These are phyloP conservation scores for Amanita polypyramis DNA, from an alignment of 768 basidiomycete genomes.

Conservation along the genomic window DNA sequence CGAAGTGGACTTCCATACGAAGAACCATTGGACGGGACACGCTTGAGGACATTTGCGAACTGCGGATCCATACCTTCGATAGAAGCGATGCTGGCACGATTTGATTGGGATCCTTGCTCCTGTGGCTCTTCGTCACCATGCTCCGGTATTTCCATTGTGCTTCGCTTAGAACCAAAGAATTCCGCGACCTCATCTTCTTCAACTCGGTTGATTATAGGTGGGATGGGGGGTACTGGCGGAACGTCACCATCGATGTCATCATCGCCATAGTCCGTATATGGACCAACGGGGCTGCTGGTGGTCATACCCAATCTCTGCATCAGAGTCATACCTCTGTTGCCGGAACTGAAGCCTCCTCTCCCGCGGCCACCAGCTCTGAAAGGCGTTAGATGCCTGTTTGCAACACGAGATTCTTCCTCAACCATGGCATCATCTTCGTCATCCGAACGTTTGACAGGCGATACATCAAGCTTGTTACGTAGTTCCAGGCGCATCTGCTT, in stretches of 20 bases:
- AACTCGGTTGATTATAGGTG: constrained; percentile 24
- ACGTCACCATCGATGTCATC: constrained; percentile 29
- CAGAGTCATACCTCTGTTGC: constrained; percentile 42
- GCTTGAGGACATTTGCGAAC: constrained; percentile 71
- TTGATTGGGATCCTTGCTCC: constrained; percentile 29
- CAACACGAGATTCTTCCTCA: constrained; percentile 35
- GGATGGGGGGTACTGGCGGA: constrained; percentile 31
- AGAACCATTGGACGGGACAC: constrained; percentile 36
- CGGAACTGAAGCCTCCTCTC: constrained; percentile 22
- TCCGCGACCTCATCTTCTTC: constrained; percentile 26
- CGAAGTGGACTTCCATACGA: constrained; percentile 51
- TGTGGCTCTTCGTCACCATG: constrained; percentile 16
- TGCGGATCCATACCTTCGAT: constrained; percentile 77
- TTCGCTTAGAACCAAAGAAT: constrained; percentile 21
- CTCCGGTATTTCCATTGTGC: constrained; percentile 13
- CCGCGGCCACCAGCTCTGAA: constrained; percentile 50
- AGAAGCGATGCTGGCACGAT: constrained; percentile 46
- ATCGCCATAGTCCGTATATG: constrained; percentile 38
- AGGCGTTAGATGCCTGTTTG: constrained; percentile 34
- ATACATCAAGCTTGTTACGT: constrained; percentile 40
- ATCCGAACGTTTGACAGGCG: constrained; percentile 22
- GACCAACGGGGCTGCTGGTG: constrained; percentile 28
- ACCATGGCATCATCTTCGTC: constrained; percentile 32
- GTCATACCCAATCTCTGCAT: constrained; percentile 55
- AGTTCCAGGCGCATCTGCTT: constrained; percentile 72